Evolutionary conservation across 768 basidiomycete genomes (phyloP).

Genomic region (Coprinopsis strossmayeri): DNA sequence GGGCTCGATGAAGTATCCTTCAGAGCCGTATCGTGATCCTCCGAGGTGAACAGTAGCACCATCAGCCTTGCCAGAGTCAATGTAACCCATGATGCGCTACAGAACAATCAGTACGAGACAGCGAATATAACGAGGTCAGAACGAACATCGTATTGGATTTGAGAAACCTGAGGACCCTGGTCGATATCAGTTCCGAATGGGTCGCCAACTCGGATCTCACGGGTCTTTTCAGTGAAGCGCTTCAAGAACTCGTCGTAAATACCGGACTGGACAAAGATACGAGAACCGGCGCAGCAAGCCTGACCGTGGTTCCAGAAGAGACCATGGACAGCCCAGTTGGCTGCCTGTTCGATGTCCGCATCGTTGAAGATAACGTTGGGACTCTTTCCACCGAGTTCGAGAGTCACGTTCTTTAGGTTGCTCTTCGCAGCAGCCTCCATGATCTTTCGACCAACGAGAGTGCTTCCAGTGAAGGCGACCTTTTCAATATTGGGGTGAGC

Average conservation of each 20-base stretch:
- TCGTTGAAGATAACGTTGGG: conserved; percentile 70
- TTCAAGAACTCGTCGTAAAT: conserved; percentile 77
- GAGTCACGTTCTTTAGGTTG: conserved; percentile 80
- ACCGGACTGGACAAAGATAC: conserved; percentile 74
- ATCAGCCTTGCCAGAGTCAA: conserved; percentile 63
- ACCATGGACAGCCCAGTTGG: conserved; percentile 65
- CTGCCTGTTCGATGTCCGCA: conserved; percentile 64
- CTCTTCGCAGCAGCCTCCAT: conserved; percentile 73
- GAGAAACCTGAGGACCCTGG: conserved; percentile 78
- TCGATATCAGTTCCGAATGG: conserved; percentile 54
- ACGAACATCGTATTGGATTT: conserved; percentile 66
- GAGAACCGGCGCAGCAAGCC: conserved; percentile 77
- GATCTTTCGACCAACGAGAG: conserved; percentile 70
- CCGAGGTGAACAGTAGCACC: conserved; percentile 62
- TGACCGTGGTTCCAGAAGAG: conserved; percentile 73
- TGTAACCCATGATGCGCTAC: conserved; percentile 70
- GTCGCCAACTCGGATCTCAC: conserved; percentile 57
- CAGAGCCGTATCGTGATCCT: conserved; percentile 47
- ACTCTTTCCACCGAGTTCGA: conserved; percentile 78
- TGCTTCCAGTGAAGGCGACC: conserved; percentile 84
- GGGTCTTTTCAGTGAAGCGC: conserved; percentile 50
- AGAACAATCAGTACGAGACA: background rate
- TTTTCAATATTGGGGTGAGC: conserved; percentile 70
- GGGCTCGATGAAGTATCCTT: conserved; percentile 66
- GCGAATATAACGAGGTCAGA: background rate